Base-by-base conservation (phyloP, 306 rosid species). In the Astragalus glycyphyllos region DNA sequence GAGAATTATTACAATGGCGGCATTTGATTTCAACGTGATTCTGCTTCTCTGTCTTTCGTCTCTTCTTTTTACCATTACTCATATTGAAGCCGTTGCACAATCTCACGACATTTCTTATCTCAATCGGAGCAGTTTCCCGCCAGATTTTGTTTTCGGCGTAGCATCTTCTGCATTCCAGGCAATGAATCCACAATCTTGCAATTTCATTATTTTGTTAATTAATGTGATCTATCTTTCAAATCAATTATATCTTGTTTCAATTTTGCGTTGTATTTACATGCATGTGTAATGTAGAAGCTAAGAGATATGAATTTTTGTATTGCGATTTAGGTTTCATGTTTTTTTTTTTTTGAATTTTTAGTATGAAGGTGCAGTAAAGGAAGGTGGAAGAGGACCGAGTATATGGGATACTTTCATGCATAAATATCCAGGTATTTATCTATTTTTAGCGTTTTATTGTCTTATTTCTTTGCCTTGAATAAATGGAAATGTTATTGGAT, bases 291-390 rank as follows among this genome's bases (percentile, higher is more conserved):
- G 57, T 67, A 49, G 48, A 49, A 26, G 11, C 12, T 7, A 26
- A 8, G 44, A 41, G 10, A 54, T 38, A 38, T 2, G 7, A 8
- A n/a, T 56, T 42, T 56, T 5, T 46, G 37, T 32, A 9, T 3
- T 8, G 14, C 42, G n/a, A 23, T 13, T 56, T 2, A 9, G 6
- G 9, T 12, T 58, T 71, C 46, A 1, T 50, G 50, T 37, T 17
- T 42, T 17, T n/a, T n/a, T 37, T 17, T 42, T 42, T 56, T 11
- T 74, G 23, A 65, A 6, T 75, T 58, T 77, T 37, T 17, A 69
- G 83, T 73, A 60, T 73, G 83, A 90, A 82, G 96, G 96, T 41
- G 90, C 82, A 44, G 86, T 85, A 31, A 75, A 54, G 20, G 79
- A 60, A 68, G 79, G 45, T 73, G 83, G 83, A 23, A 79, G 37